A percentile compares a stretch with the other conserved stretches of the same genome.
Evolutionary conservation across 2,329 filamentous ascomycete species (phyloP).

Genomic region (Paraphoma sp.): DNA sequence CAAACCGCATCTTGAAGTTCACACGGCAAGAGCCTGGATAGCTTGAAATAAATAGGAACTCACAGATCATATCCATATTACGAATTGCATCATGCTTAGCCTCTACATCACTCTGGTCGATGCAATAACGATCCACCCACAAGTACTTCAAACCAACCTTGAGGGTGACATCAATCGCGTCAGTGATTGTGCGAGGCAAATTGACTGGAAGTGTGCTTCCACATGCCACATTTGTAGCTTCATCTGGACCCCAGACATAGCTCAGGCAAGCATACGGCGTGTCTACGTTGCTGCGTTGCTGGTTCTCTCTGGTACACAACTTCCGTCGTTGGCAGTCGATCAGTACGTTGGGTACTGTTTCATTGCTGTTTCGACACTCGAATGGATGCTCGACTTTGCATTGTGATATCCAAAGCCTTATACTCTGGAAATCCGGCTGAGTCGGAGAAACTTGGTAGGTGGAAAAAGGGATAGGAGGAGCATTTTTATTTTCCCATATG

Average conservation of each 20-base stretch:
- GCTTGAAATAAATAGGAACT: not conserved
- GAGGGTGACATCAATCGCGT: not conserved
- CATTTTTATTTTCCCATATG: too few relatives aligned
- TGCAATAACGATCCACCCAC: conserved; percentile 5
- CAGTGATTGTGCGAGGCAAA: not conserved
- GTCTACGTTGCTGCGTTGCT: not conserved
- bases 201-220: not conserved
- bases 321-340: not conserved
- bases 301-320: not conserved
- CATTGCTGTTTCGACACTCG: not conserved
- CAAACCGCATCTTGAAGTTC: too few relatives aligned
- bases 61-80: conserved; percentile 12
- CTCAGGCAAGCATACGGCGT: conserved; percentile 1
- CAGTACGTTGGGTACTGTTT: not conserved
- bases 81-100: conserved; percentile 1
- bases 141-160: not conserved
- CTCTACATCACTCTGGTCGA: not conserved
- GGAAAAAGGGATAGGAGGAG: too few relatives aligned
- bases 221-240: not conserved
- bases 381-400: not conserved
- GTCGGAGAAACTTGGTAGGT: too few relatives aligned
- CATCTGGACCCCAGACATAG: conserved; percentile 1
- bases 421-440: not conserved
- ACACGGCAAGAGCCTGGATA: too few relatives aligned
- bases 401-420: not conserved